Percentiles rank a stretch among this genome's conserved stretches.
Conservation (phyloP, 140 eudicot species). For the Bidens hawaiensis region DNA sequence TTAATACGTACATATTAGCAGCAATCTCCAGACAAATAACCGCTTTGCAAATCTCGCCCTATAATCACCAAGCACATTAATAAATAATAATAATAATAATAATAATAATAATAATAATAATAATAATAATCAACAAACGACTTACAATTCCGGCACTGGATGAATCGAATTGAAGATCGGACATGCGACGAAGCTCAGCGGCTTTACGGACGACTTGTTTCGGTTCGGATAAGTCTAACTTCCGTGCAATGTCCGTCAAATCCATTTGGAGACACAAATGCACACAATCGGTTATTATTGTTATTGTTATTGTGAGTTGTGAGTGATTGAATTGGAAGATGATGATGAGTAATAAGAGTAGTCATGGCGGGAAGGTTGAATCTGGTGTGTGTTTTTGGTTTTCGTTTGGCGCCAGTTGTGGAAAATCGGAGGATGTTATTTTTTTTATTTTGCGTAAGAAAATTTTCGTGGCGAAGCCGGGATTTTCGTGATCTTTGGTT, state of each 20-base stretch:
- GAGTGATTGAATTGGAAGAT: slow-evolving; percentile 14
- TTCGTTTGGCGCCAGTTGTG: too few species aligned
- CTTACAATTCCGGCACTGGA: slow-evolving; percentile 78
- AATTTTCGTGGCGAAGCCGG: too few species aligned
- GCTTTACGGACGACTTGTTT: too few species aligned
- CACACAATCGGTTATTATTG: too few species aligned
- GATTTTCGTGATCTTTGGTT: too few species aligned
- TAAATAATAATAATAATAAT: too few species aligned
- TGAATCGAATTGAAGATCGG: slow-evolving; percentile 80
- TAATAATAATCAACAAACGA: too few species aligned
- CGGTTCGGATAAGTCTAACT: slow-evolving; percentile 53
- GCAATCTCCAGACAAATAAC: slow-evolving; percentile 83
- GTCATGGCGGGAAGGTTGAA: slow-evolving; percentile 38
- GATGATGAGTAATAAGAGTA: not conserved
- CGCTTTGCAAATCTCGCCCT: slow-evolving; percentile 95
- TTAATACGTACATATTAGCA: slow-evolving; percentile 28
- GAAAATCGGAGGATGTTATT: too few species aligned
- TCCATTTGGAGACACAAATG: slow-evolving; percentile 72
- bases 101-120: too few species aligned
- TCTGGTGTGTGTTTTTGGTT: too few species aligned
- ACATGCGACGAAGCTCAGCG: slow-evolving; percentile 88
- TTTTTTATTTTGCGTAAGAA: too few species aligned
- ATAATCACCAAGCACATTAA: not conserved
- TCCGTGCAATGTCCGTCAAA: slow-evolving; percentile 61
- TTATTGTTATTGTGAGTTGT: slow-evolving; percentile 1